Conservation (phyloP, 768 basidiomycete species). For the Kondoa malvinella region DNA sequence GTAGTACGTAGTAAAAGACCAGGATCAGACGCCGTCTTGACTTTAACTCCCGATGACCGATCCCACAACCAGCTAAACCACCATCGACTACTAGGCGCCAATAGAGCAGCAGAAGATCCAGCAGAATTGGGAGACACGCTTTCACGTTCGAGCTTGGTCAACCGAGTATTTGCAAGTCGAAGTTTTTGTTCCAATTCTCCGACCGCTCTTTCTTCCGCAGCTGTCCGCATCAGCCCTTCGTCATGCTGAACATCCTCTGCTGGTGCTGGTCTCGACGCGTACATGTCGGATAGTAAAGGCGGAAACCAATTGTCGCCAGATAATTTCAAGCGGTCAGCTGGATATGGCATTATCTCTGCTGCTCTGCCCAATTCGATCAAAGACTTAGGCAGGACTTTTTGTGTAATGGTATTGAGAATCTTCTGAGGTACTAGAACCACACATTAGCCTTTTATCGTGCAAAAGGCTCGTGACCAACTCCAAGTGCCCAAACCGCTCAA, state of each 20-base stretch:
- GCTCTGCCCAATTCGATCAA: constrained; percentile 22
- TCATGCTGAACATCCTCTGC: not conserved
- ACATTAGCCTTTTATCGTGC: not conserved
- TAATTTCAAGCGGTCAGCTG: not conserved
- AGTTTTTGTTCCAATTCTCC: not conserved
- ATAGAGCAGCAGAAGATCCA: not conserved
- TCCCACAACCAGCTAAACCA: not conserved
- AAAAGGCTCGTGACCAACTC: not conserved
- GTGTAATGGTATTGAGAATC: constrained; percentile 21
- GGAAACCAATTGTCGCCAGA: constrained; percentile 20
- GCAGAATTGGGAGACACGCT: too few relatives aligned
- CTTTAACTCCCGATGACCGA: not conserved
- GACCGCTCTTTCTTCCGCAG: not conserved
- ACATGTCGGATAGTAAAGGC: constrained; percentile 4
- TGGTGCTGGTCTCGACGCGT: not conserved
- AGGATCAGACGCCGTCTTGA: not conserved
- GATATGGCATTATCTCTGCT: constrained; percentile 2
- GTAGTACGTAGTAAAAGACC: not conserved
- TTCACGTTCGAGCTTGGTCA: not conserved
- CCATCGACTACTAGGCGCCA: not conserved
- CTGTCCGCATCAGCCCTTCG: not conserved
- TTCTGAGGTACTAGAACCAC: not conserved
- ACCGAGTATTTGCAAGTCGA: not conserved
- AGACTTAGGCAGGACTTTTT: constrained; percentile 23
- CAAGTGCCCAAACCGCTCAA: constrained; percentile 21